Evolutionary conservation across 2,329 filamentous ascomycete genomes (phyloP), one percentile per base, ranked within the genome.

Genomic region (Apiospora arundinis): DNA sequence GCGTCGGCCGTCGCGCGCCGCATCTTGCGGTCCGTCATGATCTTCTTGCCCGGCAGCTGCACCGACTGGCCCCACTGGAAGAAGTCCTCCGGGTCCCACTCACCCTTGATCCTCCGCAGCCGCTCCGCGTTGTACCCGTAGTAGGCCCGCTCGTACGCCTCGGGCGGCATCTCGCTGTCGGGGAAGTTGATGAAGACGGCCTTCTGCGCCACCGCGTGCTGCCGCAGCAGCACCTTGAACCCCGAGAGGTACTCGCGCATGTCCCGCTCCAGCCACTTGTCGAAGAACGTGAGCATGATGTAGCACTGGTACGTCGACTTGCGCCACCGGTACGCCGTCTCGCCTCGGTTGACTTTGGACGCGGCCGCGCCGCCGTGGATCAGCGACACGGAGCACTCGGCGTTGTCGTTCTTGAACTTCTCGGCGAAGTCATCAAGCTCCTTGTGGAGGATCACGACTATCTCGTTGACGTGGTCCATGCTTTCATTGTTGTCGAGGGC

Each of bases 121-220:
- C 74, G 69, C 0, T 71, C 2, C 2, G 67, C 60, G 42, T 82
- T 82, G 0, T 70, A 69, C 1, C 80, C 81, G 46, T 75, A 82
- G 70, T 81, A 81, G 4, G 77, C 76, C n/a, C 67, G 71, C n/a
- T 80, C 78, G 44, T 78, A 73, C 2, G 48, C 70, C 0, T 69
- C 25, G 0, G 37, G 12, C 32, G 28, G 23, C 6, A 76, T 2
- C 0, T 68, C 68, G 0, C 46, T 32, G 69, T 81, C 78, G 0
- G 80, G 75, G 48, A 82, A 82, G 67, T 80, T 80, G 69, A 81
- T 46, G 28, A 78, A 81, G 4, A 74, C 70, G 0, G 79, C 80
- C 7, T 72, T 67, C 2, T 70, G 56, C 0, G 67, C 70, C 11
- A 80, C 60, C 0, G 80, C 77, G 25, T 73, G 72, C 0, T 70